phyloP scores from a whole-genome alignment of 768 basidiomycete species.

The Lanmaoa rubissima region DNA sequence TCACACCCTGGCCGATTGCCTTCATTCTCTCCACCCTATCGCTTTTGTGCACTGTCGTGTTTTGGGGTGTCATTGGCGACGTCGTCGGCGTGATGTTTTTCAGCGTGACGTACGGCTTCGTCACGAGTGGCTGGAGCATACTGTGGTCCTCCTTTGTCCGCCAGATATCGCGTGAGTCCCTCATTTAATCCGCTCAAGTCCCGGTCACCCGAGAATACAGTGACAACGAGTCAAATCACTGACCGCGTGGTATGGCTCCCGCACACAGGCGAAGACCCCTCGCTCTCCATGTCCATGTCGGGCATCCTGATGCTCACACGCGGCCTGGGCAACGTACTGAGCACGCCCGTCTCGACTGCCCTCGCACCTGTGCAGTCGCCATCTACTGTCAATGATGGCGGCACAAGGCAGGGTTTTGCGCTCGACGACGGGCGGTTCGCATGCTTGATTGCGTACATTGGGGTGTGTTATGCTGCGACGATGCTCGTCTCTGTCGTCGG shows the following conservation, averaged over 20 bases:
- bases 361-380: neutral
- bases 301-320: neutral
- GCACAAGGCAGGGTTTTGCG: no score
- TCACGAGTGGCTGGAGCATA: neutral
- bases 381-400: no score
- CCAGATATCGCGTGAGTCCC: neutral
- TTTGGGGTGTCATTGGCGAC: constrained; percentile 1
- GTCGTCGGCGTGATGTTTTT: neutral
- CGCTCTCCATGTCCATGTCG: neutral
- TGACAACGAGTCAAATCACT: no score
- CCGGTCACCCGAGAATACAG: no score
- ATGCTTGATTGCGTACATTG: neutral
- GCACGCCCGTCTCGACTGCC: neutral
- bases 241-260: no score
- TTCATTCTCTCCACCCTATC: neutral
- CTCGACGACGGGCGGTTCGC: neutral
- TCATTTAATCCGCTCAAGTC: neutral
- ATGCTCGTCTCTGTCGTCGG: neutral
- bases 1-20: neutral
- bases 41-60: neutral
- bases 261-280: neutral
- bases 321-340: neutral
- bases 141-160: constrained; percentile 1
- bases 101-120: neutral
- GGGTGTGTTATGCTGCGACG: neutral